Conservation (phyloP, 306 rosid genomes). For the Macrotyloma uniflorum region DNA sequence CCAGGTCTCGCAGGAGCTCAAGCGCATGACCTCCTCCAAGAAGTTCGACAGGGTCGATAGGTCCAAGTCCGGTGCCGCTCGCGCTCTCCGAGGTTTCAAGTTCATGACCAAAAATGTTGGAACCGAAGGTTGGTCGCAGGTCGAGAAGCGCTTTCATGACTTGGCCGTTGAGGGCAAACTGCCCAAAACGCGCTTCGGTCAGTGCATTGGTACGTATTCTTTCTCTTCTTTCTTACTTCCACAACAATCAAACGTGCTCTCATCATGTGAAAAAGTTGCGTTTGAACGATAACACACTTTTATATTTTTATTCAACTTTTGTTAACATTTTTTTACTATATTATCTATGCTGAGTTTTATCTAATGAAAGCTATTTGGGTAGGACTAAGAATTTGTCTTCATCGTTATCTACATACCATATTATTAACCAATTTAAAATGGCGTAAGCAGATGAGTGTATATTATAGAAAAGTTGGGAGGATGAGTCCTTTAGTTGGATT, state of each 20-base stretch:
- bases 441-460: background rate
- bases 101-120: slow-evolving; percentile 77
- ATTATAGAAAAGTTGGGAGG: background rate
- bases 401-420: background rate
- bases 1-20: slow-evolving; percentile 85
- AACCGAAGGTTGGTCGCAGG: slow-evolving; percentile 68
- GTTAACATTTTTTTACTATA: background rate
- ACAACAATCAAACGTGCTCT: too few species aligned
- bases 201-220: slow-evolving; percentile 71
- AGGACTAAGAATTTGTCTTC: background rate
- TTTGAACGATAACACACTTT: background rate
- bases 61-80: slow-evolving; percentile 74
- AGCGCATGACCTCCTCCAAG: slow-evolving; percentile 73
- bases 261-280: background rate
- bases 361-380: background rate
- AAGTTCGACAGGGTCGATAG: slow-evolving; percentile 59
- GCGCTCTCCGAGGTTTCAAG: slow-evolving; percentile 78
- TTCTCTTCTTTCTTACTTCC: too few species aligned
- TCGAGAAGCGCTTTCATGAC: slow-evolving; percentile 63
- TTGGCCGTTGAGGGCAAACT: slow-evolving; percentile 58
- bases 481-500: background rate
- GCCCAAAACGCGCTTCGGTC: slow-evolving; percentile 68
- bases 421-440: background rate
- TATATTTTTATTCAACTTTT: background rate
- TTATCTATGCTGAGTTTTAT: background rate